Evolutionary conservation across 495 filamentous ascomycete species (phyloP).

Genomic region (Tricharina praecox): DNA sequence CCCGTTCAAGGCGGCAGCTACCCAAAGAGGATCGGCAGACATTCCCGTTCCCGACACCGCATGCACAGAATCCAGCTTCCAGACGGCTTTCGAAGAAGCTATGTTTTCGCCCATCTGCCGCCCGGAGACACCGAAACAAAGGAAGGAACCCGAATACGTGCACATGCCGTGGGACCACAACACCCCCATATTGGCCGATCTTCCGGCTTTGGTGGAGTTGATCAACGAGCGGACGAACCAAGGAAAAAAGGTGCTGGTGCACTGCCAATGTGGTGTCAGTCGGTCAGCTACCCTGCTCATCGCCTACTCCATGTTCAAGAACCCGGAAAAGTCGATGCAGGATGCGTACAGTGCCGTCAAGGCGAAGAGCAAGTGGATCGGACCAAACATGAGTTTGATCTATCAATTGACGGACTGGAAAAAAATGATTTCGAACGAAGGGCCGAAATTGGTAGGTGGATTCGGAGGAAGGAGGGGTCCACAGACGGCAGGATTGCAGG

Average conservation of each 20-base stretch:
- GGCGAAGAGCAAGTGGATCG: slow-evolving; percentile 80
- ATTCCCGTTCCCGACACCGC: slow-evolving; percentile 44
- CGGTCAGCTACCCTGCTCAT: slow-evolving; percentile 94
- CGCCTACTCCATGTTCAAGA: slow-evolving; percentile 87
- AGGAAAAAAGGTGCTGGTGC: slow-evolving; percentile 75
- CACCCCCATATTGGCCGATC: slow-evolving; percentile 77
- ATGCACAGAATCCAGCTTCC: slow-evolving; percentile 48
- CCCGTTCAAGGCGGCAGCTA: slow-evolving; percentile 44
- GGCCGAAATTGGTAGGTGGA: slow-evolving; percentile 6
- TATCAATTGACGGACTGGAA: slow-evolving; percentile 93
- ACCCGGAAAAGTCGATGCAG: slow-evolving; percentile 72
- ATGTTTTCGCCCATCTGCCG: slow-evolving; percentile 14
- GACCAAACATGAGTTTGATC: slow-evolving; percentile 95
- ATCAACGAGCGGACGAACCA: slow-evolving; percentile 63
- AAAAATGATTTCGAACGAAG: slow-evolving; percentile 41
- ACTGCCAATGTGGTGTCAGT: slow-evolving; percentile 92
- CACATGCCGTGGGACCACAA: slow-evolving; percentile 98
- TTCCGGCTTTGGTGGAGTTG: slow-evolving; percentile 66
- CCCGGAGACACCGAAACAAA: slow-evolving; percentile 18
- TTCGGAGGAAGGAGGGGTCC: slow-evolving; percentile 13
- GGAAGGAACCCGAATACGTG: slow-evolving; percentile 67
- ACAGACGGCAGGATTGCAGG: slow-evolving; percentile 15
- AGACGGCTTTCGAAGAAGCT: slow-evolving; percentile 48
- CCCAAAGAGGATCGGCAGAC: slow-evolving; percentile 24
- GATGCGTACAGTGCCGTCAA: slow-evolving; percentile 87